phyloP scores from a whole-genome alignment of 352 stramenopile genomes.

The Pythium coloratum region DNA sequence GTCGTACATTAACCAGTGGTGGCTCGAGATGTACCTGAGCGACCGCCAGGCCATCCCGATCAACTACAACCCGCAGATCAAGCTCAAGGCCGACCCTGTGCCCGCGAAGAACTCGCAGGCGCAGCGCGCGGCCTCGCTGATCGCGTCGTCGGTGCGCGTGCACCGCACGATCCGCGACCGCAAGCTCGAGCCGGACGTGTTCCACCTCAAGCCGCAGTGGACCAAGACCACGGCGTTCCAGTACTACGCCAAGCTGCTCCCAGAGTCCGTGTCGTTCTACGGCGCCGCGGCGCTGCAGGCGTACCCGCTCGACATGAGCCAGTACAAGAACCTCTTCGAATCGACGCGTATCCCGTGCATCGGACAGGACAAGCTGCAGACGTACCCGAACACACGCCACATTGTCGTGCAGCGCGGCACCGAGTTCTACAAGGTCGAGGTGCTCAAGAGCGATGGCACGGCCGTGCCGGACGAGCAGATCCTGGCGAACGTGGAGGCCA shows the following conservation, averaged over 20 bases:
- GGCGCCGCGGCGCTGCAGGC: constrained; percentile 79
- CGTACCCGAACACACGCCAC: constrained; percentile 62
- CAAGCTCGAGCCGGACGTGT: constrained; percentile 86
- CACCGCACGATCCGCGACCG: constrained; percentile 78
- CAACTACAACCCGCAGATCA: constrained; percentile 92
- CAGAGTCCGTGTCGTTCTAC: constrained; percentile 86
- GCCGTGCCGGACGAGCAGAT: constrained; percentile 77
- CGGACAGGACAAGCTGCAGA: constrained; percentile 74
- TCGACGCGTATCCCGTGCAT: constrained; percentile 70
- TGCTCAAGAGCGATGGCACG: constrained; percentile 63
- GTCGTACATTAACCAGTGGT: constrained; percentile 93
- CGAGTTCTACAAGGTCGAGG: constrained; percentile 88
- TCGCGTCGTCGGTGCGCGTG: constrained; percentile 83
- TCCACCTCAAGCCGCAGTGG: constrained; percentile 85
- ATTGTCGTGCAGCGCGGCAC: constrained; percentile 83
- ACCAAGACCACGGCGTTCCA: constrained; percentile 81
- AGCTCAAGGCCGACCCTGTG: constrained; percentile 82
- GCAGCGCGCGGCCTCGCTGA: constrained; percentile 83
- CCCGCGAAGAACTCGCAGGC: constrained; percentile 84
- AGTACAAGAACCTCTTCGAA: constrained; percentile 90
- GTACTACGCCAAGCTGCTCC: constrained; percentile 81
- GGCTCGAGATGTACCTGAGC: constrained; percentile 91
- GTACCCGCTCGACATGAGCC: constrained; percentile 91
- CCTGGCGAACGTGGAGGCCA: constrained; percentile 81
- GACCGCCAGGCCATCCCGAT: constrained; percentile 85